phyloP scores from a whole-genome alignment of 441 rosid genomes.

The Populus hybrid region DNA sequence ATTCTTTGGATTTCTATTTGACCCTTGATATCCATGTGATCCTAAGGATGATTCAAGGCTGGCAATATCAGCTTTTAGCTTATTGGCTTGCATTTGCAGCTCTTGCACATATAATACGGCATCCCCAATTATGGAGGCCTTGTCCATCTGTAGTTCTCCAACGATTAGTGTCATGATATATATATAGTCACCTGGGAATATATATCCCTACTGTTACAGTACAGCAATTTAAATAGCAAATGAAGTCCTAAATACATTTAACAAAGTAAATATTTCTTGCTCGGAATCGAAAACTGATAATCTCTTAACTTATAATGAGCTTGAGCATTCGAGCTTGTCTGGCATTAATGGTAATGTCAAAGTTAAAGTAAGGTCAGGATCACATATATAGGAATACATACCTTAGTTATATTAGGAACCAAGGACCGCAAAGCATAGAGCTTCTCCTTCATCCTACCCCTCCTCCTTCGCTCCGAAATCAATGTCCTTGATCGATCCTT shows the following conservation, averaged over 20 bases:
- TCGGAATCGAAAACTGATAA: not conserved
- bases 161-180: not conserved
- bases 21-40: slow-evolving; percentile 27
- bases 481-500: slow-evolving; percentile 69
- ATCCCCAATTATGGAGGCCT: slow-evolving; percentile 89
- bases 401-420: slow-evolving; percentile 93
- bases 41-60: slow-evolving; percentile 62
- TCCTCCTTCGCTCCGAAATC: slow-evolving; percentile 64
- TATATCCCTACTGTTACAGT: too few relatives aligned
- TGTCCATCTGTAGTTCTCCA: slow-evolving; percentile 61
- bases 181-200: too few relatives aligned
- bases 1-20: slow-evolving; percentile 24
- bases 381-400: slow-evolving; percentile 10
- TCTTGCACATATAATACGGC: slow-evolving; percentile 70
- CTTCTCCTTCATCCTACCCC: slow-evolving; percentile 86
- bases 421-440: slow-evolving; percentile 77
- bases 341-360: not conserved
- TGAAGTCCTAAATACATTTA: too few relatives aligned
- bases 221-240: too few relatives aligned
- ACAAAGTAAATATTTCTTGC: not conserved
- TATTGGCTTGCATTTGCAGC: slow-evolving; percentile 60
- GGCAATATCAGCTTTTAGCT: slow-evolving; percentile 64
- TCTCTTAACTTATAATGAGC: not conserved
- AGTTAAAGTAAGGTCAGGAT: too few relatives aligned
- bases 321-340: not conserved